Base-by-base conservation (phyloP, 306 rosid genomes). In the Cajanus cajan region DNA sequence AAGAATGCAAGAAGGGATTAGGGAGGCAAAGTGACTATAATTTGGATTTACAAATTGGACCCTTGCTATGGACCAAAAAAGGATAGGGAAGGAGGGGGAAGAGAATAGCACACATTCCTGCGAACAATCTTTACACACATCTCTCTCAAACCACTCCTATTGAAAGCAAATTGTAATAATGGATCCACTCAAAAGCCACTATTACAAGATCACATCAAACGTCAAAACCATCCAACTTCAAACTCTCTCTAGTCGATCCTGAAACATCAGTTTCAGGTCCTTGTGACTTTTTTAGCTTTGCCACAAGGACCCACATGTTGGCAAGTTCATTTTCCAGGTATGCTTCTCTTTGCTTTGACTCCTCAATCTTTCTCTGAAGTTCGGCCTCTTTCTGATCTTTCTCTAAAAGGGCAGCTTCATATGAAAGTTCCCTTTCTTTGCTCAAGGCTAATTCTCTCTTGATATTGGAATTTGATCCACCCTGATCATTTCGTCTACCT, bases 281-380 rank as follows among this genome's bases (percentile, higher is more conserved):
- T 6, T 89, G 90, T 24, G 92, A 84, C 78, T 89, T 95, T 82
- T 96, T 96, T 44, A 96, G 80, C 84, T 91, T 96, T 15, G 99
- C 96, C 80, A 96, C 99, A 48, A 93, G 94, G 86, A 96, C 92
- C 99, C 99, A 96, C 99, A 96, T 96, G 85, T 91, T 93, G 65
- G 98, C 98, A 12, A 96, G 97, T 82, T 96, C 99, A 73, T 96
- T 93, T 89, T 96, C 99, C 68, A 96, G 82, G 67, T 89, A 93
- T 18, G 96, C 97, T 83, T 96, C 99, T 74, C 94, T 89, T 73
- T 96, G 96, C 87, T 91, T 96, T 48, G 97, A 91, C 84, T 96
- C 99, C 88, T 93, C 99, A 2, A 93, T 71, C 87, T 77, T 96
- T 59, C 80, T 81, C 25, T 89, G 97, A 80, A 93, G 96, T 78